Percentiles rank a stretch among this genome's conserved stretches.
Evolutionary conservation across 179 eudicot genomes (phyloP).

Genomic region (Gypsophila paniculata): DNA sequence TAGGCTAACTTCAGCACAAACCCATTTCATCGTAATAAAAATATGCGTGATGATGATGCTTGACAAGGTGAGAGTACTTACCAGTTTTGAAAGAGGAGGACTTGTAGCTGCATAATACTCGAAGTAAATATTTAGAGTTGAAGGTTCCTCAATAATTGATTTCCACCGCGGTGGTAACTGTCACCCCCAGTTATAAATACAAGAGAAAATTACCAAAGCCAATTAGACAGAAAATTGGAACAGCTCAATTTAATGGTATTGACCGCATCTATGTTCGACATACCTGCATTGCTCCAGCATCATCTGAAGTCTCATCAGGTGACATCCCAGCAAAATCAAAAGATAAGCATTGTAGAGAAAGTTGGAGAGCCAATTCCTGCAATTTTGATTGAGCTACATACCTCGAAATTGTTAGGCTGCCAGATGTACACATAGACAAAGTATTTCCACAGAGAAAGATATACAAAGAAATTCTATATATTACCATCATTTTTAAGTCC

Average conservation of each 20-base stretch:
- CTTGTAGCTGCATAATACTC: slow-evolving; percentile 44
- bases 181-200: slow-evolving; percentile 16
- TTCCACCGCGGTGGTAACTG: slow-evolving; percentile 47
- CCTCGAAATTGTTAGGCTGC: slow-evolving; percentile 18
- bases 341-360: slow-evolving; percentile 56
- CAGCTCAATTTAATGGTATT: background rate
- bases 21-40: background rate
- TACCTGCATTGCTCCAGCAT: slow-evolving; percentile 44
- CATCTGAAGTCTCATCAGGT: slow-evolving; percentile 63
- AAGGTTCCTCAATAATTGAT: slow-evolving; percentile 42
- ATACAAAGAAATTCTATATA: background rate
- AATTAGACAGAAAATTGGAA: slow-evolving; percentile 2
- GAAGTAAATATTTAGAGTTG: slow-evolving; percentile 45
- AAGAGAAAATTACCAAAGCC: slow-evolving; percentile 3
- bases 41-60: background rate
- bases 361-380: slow-evolving; percentile 61
- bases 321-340: slow-evolving; percentile 56
- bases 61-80: slow-evolving; percentile 27
- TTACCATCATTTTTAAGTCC: slow-evolving; percentile 47
- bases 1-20: background rate
- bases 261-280: background rate
- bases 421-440: slow-evolving; percentile 13
- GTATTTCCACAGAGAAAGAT: background rate
- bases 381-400: slow-evolving; percentile 53
- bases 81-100: slow-evolving; percentile 47